Evolutionary conservation across 2,329 filamentous ascomycete species (phyloP).

Genomic region (Helicocarpus griseus): DNA sequence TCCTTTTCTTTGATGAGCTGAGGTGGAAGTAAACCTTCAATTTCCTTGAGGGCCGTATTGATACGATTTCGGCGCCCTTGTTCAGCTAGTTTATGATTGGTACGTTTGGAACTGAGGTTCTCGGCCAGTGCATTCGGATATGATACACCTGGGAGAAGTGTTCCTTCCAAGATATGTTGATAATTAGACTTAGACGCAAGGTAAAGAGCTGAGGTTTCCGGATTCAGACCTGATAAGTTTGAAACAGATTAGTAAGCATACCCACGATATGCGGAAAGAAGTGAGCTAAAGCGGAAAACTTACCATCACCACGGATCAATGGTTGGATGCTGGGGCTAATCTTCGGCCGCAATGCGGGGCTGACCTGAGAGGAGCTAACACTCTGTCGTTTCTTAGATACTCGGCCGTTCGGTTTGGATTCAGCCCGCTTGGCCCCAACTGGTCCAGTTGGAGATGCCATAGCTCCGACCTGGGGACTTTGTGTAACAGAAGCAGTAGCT

Average conservation of each 20-base stretch:
- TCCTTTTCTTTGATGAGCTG: conserved; percentile 31
- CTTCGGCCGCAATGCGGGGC: conserved; percentile 74
- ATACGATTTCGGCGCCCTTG: conserved; percentile 92
- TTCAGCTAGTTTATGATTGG: conserved; percentile 95
- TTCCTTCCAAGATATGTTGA: conserved; percentile 92
- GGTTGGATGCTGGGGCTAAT: conserved; percentile 96
- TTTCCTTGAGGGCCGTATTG: conserved; percentile 85
- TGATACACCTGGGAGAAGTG: conserved; percentile 75
- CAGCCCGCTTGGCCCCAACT: conserved; percentile 30
- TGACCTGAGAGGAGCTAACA: conserved; percentile 63
- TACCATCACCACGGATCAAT: conserved; percentile 61
- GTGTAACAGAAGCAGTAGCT: conserved; percentile 29
- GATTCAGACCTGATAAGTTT: conserved; percentile 34
- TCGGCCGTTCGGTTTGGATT: conserved; percentile 42
- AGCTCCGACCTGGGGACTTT: conserved; percentile 46
- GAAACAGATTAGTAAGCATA: background rate
- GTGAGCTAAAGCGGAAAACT: conserved; percentile 23
- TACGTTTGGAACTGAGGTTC: conserved; percentile 90
- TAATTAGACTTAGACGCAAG: conserved; percentile 95
- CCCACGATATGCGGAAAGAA: conserved; percentile 1
- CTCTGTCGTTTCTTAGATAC: conserved; percentile 61
- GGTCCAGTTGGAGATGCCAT: conserved; percentile 43
- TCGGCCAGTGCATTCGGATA: conserved; percentile 88
- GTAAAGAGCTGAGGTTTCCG: conserved; percentile 58
- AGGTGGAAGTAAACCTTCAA: conserved; percentile 71